phyloP scores from a whole-genome alignment of 768 basidiomycete species.

The Chlorophyllum brunneum region DNA sequence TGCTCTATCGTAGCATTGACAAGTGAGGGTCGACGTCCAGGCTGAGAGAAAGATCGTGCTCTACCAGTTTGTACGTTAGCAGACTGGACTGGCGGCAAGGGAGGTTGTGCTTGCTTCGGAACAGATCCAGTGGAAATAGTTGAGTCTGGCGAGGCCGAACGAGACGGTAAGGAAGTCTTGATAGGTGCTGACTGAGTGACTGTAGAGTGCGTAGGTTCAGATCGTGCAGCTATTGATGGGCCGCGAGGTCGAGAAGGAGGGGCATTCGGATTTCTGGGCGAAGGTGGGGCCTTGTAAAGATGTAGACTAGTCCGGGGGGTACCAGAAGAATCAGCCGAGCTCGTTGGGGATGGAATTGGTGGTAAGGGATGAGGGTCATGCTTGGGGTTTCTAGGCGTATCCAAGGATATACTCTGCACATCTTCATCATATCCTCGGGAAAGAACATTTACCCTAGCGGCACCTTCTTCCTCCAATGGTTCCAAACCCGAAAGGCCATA shows the following conservation, averaged over 20 bases:
- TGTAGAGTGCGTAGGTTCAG: too few relatives aligned
- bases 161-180: conserved; percentile 56
- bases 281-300: conserved; percentile 38
- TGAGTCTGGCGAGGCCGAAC: conserved; percentile 52
- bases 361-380: conserved; percentile 65
- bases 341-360: conserved; percentile 49
- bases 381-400: conserved; percentile 39
- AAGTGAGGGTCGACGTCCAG: conserved; percentile 64
- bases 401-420: conserved; percentile 28
- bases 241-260: conserved; percentile 52
- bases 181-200: too few relatives aligned
- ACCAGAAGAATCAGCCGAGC: conserved; percentile 23
- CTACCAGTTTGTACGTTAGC: conserved; percentile 37
- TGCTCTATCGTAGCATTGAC: conserved; percentile 41
- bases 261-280: conserved; percentile 44
- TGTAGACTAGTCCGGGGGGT: conserved; percentile 30
- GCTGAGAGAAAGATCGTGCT: conserved; percentile 72
- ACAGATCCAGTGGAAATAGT: conserved; percentile 38
- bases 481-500: conserved; percentile 23
- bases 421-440: conserved; percentile 21
- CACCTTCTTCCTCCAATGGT: conserved; percentile 63
- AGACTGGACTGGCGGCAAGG: conserved; percentile 37
- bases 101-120: conserved; percentile 27
- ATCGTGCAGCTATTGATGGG: conserved; percentile 43
- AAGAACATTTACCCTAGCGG: conserved; percentile 19